Evolutionary conservation across 148 eudicot genomes (phyloP).

Genomic region (Cornus controversa): DNA sequence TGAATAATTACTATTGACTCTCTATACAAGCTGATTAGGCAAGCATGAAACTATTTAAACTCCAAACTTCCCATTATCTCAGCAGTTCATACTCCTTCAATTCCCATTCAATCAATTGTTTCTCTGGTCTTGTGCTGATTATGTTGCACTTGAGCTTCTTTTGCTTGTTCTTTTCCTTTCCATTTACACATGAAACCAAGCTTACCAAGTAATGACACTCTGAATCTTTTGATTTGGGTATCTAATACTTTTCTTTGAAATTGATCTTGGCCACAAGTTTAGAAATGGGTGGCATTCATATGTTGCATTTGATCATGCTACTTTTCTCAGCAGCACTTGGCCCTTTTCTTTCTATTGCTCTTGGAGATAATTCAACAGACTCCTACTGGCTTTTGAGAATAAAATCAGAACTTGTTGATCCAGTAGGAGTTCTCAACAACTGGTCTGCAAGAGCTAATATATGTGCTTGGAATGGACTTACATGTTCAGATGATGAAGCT

Average conservation of each 20-base stretch:
- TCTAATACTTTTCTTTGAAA: not conserved
- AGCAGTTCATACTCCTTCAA: conserved; percentile 1
- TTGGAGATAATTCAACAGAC: conserved; percentile 39
- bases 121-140: too few species aligned
- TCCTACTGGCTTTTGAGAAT: conserved; percentile 58
- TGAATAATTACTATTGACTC: conserved; percentile 6
- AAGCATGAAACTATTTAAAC: conserved; percentile 17
- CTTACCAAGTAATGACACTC: not conserved
- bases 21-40: conserved; percentile 23
- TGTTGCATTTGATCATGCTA: conserved; percentile 29
- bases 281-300: conserved; percentile 37
- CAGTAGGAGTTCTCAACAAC: conserved; percentile 41
- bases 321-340: conserved; percentile 30
- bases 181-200: not conserved
- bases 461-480: conserved; percentile 71
- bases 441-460: conserved; percentile 54
- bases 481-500: conserved; percentile 65
- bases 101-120: not conserved
- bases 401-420: conserved; percentile 56
- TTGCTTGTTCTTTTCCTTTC: not conserved
- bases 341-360: conserved; percentile 25
- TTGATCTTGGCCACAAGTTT: conserved; percentile 7
- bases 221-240: conserved; percentile 1
- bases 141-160: not conserved
- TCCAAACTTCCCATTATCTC: not conserved